A percentile compares a stretch with the other conserved stretches of the same genome.
Conservation (phyloP, 2,329 filamentous ascomycete species). For the Scleromitrula shiraiana region DNA sequence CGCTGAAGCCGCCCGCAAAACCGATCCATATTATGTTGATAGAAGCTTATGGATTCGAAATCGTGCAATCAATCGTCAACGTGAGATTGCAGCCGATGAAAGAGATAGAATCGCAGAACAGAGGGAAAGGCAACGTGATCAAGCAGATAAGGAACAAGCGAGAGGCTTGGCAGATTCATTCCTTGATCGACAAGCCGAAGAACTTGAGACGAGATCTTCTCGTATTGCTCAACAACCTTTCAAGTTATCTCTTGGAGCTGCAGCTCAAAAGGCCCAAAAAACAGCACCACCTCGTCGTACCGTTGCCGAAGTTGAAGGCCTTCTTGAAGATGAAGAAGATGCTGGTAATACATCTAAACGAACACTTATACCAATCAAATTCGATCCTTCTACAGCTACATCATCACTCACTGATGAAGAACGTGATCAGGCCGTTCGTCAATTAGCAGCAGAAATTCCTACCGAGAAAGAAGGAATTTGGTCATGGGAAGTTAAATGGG, state of each 20-base stretch:
- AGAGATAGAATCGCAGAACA: constrained; percentile 72
- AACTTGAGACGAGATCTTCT: constrained; percentile 50
- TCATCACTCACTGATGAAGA: constrained; percentile 77
- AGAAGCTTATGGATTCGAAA: constrained; percentile 78
- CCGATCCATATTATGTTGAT: constrained; percentile 79
- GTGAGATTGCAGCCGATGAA: constrained; percentile 74
- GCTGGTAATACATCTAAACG: constrained; percentile 60
- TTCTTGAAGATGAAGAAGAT: constrained; percentile 93
- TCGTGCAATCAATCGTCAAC: constrained; percentile 61
- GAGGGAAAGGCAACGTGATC: constrained; percentile 61
- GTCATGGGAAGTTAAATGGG: constrained; percentile 91
- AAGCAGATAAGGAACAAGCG: constrained; percentile 68
- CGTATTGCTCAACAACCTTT: constrained; percentile 60
- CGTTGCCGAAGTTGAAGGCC: constrained; percentile 85
- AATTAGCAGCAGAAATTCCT: constrained; percentile 84
- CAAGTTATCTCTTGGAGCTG: constrained; percentile 86
- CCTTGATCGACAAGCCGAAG: constrained; percentile 73
- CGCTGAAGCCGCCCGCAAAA: constrained; percentile 63
- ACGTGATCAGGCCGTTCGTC: constrained; percentile 68
- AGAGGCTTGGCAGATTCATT: constrained; percentile 84
- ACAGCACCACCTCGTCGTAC: constrained; percentile 60
- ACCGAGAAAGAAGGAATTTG: constrained; percentile 79
- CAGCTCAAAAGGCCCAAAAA: constrained; percentile 63
- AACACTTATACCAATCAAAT: constrained; percentile 74
- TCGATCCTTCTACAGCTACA: constrained; percentile 57